Percentiles rank a stretch among this genome's conserved stretches.
These are phyloP conservation scores for Wilcoxina mikolae DNA, from an alignment of 495 filamentous ascomycete species.

Conservation along the genomic window DNA sequence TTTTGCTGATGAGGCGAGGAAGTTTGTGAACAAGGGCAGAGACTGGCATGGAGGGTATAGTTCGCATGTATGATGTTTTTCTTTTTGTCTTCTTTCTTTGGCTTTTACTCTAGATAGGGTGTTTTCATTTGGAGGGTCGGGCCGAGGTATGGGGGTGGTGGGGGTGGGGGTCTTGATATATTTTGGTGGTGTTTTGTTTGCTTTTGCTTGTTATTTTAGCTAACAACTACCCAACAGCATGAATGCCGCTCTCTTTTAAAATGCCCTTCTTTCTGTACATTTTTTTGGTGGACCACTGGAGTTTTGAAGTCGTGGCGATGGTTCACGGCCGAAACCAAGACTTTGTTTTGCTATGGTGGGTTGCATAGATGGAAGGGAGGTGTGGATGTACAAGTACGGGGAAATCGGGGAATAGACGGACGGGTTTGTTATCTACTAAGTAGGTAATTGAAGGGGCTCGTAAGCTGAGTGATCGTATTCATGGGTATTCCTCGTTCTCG, in stretches of 20 bases:
- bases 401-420: not conserved
- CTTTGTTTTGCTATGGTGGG: not conserved
- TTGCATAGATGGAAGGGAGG: not conserved
- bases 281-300: too few relatives aligned
- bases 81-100: not conserved
- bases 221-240: not conserved
- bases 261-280: not conserved
- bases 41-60: constrained; percentile 34
- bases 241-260: not conserved
- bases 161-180: not conserved
- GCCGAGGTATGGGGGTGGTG: not conserved
- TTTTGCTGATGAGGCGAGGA: constrained; percentile 84
- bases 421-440: too few relatives aligned
- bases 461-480: too few relatives aligned
- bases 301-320: not conserved
- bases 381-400: not conserved
- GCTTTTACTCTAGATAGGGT: not conserved
- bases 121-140: not conserved
- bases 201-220: not conserved
- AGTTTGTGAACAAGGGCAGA: constrained; percentile 38
- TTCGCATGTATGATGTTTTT: constrained; percentile 13
- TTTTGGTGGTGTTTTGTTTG: not conserved
- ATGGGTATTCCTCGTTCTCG: too few relatives aligned
- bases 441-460: too few relatives aligned
- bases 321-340: not conserved